Evolutionary conservation across 1,284 basidiomycete genomes (phyloP), one percentile per base, ranked within the genome.

Genomic region (Afroboletus lepidellus): DNA sequence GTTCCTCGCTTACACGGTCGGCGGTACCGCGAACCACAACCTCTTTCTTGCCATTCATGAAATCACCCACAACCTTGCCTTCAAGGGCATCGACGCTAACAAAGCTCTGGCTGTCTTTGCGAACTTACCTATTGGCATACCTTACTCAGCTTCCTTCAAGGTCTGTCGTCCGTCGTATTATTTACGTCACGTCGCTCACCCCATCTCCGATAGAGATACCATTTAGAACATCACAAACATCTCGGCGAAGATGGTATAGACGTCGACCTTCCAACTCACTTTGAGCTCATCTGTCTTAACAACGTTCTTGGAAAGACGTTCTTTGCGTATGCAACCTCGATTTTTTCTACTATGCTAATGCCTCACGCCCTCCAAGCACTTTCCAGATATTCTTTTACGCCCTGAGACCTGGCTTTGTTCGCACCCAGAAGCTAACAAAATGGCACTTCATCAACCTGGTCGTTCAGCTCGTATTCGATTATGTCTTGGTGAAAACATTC

Each of bases 351-450:
- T 16, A 36, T 30, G 6, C 18, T 41, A 16, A 32, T 13, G 7
- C 2, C 50, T 60, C 36, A 61, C 29, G 21, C 33, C 20, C 9
- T 15, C 0, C 2, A 53, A 94, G 92, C 50, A 96, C 94, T 1
- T 99, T 98, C 75, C 97, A 99, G 74, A 94, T 99, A 60, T 75
- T 99, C 53, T 99, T 99, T 76, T 99, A 99, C 70, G 97, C 97
- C 29, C 79, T 99, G 42, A 90, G 96, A 27, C 96, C 96, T 0
- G 92, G 91, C n/a, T 91, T 99, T 65, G 87, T 98, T 50, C 87
- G 93, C 43, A 77, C 84, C 4, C 96, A 98, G 65, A 81, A 72
- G 13, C 78, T 87, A 11, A 97, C 92, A 0, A 70, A 70, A 46
- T 98, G 94, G 92, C 94, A 98, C 69, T 65, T 83, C 23, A 69